These are phyloP conservation scores for Brassica nigra DNA, from an alignment of 345 rosid species.

Conservation along the genomic window DNA sequence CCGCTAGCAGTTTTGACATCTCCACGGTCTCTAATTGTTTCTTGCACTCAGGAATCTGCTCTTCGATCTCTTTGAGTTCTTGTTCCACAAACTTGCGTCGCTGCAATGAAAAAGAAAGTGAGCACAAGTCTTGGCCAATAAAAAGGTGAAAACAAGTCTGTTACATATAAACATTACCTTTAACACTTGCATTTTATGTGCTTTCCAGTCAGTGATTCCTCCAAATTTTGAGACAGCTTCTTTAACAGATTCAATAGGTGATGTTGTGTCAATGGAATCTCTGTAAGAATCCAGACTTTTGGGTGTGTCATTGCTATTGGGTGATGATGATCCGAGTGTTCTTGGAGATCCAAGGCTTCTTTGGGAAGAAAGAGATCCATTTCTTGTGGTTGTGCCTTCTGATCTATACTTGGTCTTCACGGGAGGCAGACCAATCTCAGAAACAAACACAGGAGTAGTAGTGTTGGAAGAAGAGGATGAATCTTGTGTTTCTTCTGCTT, in stretches of 20 bases:
- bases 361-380: slow-evolving; percentile 28
- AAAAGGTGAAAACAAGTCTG: neutral
- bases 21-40: slow-evolving; percentile 63
- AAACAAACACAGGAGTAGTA: neutral
- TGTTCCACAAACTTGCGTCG: slow-evolving; percentile 70
- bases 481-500: slow-evolving; percentile 21
- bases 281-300: slow-evolving; percentile 39
- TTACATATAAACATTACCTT: slow-evolving; percentile 49
- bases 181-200: slow-evolving; percentile 70
- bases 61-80: slow-evolving; percentile 70
- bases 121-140: neutral
- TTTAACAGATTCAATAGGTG: slow-evolving; percentile 94
- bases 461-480: neutral
- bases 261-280: slow-evolving; percentile 79
- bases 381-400: slow-evolving; percentile 22
- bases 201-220: slow-evolving; percentile 97
- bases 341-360: slow-evolving; percentile 39
- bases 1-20: slow-evolving; percentile 54
- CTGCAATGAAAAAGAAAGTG: slow-evolving; percentile 38
- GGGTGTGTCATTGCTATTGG: slow-evolving; percentile 40
- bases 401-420: slow-evolving; percentile 39
- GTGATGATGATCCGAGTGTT: slow-evolving; percentile 36
- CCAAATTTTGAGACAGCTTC: slow-evolving; percentile 95
- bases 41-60: slow-evolving; percentile 68
- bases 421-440: slow-evolving; percentile 44